Conservation (phyloP, 257 asterid genomes). For the Pogostemon cablin region DNA sequence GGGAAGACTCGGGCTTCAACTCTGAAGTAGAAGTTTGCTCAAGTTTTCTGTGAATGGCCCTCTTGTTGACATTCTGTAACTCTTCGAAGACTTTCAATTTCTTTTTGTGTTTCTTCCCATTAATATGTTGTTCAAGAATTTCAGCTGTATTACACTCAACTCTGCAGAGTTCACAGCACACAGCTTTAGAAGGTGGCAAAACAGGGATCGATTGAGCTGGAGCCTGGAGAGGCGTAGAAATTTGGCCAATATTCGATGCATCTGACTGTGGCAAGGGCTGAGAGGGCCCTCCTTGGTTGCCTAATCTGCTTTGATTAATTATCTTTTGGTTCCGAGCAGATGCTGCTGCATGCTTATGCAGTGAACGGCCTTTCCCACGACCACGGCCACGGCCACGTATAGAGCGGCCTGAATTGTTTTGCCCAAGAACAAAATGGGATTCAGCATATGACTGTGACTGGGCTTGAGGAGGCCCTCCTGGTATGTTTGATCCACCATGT, state of each 20-base stretch:
- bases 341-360: conserved; percentile 29
- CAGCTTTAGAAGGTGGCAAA: conserved; percentile 41
- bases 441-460: conserved; percentile 28
- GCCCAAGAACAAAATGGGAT: conserved; percentile 34
- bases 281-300: conserved; percentile 37
- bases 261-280: conserved; percentile 34
- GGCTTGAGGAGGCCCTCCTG: conserved; percentile 29
- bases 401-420: conserved; percentile 27
- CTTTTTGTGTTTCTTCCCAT: conserved; percentile 66
- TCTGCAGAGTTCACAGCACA: conserved; percentile 60
- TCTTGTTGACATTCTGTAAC: conserved; percentile 40
- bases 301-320: conserved; percentile 30
- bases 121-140: conserved; percentile 55
- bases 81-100: conserved; percentile 52
- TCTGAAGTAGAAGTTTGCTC: conserved; percentile 35
- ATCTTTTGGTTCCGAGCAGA: conserved; percentile 35
- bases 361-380: too few species aligned
- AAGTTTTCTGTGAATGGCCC: conserved; percentile 32
- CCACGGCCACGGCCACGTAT: too few species aligned
- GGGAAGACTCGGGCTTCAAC: conserved; percentile 37
- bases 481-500: conserved; percentile 15
- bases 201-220: conserved; percentile 37
- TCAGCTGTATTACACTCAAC: conserved; percentile 63
- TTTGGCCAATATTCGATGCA: conserved; percentile 29
- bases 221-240: conserved; percentile 24